Evolutionary conservation across 352 stramenopile genomes (phyloP).

Genomic region (Globisporangium cylindrosporum): DNA sequence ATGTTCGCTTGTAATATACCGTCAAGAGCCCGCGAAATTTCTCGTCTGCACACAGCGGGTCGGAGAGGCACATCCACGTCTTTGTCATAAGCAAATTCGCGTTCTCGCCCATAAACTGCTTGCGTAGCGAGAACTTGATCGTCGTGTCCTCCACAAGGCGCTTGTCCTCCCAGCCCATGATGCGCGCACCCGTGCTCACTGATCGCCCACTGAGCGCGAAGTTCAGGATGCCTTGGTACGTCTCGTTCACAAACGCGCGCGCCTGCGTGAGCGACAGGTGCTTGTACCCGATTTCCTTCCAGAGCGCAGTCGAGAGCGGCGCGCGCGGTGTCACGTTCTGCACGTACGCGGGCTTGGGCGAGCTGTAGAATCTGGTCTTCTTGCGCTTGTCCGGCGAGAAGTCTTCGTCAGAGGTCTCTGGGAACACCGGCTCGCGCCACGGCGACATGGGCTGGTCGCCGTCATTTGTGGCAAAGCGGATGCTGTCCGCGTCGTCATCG

Average conservation of each 20-base stretch:
- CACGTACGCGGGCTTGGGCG: constrained; percentile 33
- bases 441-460: constrained; percentile 16
- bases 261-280: constrained; percentile 21
- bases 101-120: constrained; percentile 42
- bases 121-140: constrained; percentile 68
- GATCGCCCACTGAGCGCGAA: constrained; percentile 53
- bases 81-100: constrained; percentile 44
- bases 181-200: constrained; percentile 42
- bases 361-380: constrained; percentile 25
- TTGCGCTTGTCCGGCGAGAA: constrained; percentile 32
- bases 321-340: not conserved
- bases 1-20: constrained; percentile 15
- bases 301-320: constrained; percentile 3
- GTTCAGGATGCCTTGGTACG: constrained; percentile 45
- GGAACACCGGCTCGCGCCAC: constrained; percentile 16
- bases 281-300: constrained; percentile 14
- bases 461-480: constrained; percentile 2
- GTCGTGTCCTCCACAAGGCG: constrained; percentile 44
- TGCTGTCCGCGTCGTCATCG: constrained; percentile 12
- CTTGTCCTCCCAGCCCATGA: constrained; percentile 72
- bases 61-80: constrained; percentile 73
- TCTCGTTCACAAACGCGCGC: constrained; percentile 30
- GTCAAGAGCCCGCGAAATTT: constrained; percentile 68
- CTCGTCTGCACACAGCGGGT: constrained; percentile 46
- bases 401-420: constrained; percentile 35